Conservation (phyloP, 495 filamentous ascomycete species). For the Aspergillus wentii region DNA sequence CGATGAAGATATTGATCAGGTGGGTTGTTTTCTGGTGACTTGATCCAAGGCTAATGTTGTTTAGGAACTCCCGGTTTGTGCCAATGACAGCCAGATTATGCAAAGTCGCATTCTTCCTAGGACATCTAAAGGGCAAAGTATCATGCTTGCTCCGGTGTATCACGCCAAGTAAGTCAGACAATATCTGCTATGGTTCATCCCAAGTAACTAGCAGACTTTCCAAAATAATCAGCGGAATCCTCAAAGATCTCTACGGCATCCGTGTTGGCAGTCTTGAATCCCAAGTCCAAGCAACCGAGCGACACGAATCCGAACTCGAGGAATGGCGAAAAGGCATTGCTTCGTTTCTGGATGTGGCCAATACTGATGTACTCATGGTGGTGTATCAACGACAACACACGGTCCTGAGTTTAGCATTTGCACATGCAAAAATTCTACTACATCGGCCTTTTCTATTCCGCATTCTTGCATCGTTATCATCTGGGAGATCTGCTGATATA, state of each 20-base stretch:
- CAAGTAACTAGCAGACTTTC: too few species aligned
- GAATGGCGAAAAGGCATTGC: slow-evolving; percentile 17
- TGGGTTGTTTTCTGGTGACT: too few species aligned
- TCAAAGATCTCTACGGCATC: slow-evolving; percentile 20
- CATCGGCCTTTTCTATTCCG: slow-evolving; percentile 22
- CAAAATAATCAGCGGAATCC: slow-evolving; percentile 16
- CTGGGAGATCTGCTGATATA: too few species aligned
- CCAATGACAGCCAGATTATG: slow-evolving; percentile 35
- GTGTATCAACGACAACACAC: slow-evolving; percentile 24
- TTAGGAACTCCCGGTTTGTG: slow-evolving; percentile 32
- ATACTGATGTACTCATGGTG: slow-evolving; percentile 17
- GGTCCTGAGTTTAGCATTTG: slow-evolving; percentile 22
- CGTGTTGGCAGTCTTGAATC: slow-evolving; percentile 4
- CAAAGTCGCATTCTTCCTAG: slow-evolving; percentile 12
- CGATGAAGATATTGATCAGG: slow-evolving; percentile 43
- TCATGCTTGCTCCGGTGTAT: slow-evolving; percentile 38
- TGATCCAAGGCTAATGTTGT: too few species aligned
- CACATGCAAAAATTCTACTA: slow-evolving; percentile 18
- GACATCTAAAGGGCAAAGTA: slow-evolving; percentile 21
- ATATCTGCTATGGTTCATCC: too few species aligned
- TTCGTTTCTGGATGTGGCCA: slow-evolving; percentile 15
- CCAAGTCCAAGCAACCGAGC: slow-evolving; percentile 7
- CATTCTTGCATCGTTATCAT: too few species aligned
- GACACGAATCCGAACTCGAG: slow-evolving; percentile 8
- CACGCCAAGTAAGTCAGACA: too few species aligned